A percentile compares a stretch with the other conserved stretches of the same genome.
These are phyloP conservation scores for Raphanus raphanistrum DNA, from an alignment of 345 rosid species.

Conservation along the genomic window DNA sequence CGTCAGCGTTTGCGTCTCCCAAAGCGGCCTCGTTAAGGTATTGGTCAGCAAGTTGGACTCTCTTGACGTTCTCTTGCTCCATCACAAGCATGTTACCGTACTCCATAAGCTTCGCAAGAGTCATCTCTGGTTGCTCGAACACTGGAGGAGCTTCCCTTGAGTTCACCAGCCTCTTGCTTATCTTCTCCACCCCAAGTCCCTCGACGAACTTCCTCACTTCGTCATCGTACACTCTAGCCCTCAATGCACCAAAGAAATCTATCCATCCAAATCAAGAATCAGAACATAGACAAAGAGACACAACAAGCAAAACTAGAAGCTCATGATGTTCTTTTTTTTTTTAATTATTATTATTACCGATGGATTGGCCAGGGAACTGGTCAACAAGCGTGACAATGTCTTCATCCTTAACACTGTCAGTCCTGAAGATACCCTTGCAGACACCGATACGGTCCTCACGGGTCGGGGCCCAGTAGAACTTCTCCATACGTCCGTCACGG, in stretches of 20 bases:
- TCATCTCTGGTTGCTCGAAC: slow-evolving; percentile 81
- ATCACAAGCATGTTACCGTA: slow-evolving; percentile 87
- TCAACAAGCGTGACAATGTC: slow-evolving; percentile 79
- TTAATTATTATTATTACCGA: slow-evolving; percentile 47
- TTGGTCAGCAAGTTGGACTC: slow-evolving; percentile 92
- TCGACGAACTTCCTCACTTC: slow-evolving; percentile 92
- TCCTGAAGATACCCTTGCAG: slow-evolving; percentile 81
- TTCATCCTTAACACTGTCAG: slow-evolving; percentile 47
- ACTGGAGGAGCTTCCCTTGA: slow-evolving; percentile 79
- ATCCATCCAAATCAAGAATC: slow-evolving; percentile 12
- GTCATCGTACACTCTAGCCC: slow-evolving; percentile 96
- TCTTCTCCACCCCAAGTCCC: slow-evolving; percentile 53
- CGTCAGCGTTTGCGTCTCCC: slow-evolving; percentile 77
- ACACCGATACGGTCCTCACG: slow-evolving; percentile 94
- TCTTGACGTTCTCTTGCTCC: slow-evolving; percentile 95
- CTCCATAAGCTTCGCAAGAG: slow-evolving; percentile 66
- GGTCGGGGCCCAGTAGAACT: slow-evolving; percentile 99
- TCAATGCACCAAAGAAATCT: slow-evolving; percentile 95
- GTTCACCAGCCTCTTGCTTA: slow-evolving; percentile 92
- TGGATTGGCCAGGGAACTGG: slow-evolving; percentile 96
- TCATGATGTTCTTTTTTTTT: not conserved
- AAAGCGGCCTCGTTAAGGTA: slow-evolving; percentile 87
- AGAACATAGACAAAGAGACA: not conserved
- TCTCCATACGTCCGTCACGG: slow-evolving; percentile 99
- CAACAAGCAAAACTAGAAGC: not conserved